These are phyloP conservation scores for Candida maesae DNA, from an alignment of 805 yeast species.

Conservation along the genomic window DNA sequence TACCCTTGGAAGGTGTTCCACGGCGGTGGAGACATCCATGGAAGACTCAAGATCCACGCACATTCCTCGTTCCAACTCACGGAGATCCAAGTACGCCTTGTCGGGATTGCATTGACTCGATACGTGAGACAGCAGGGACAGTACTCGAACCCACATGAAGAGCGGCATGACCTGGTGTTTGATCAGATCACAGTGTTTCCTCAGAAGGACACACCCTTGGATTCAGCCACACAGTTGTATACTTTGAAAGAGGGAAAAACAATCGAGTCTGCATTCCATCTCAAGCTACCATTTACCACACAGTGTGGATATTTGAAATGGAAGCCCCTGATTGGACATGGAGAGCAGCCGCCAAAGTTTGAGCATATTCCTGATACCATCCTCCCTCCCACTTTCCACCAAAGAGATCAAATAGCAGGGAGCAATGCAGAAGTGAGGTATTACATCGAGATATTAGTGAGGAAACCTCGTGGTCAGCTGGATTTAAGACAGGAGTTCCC, in stretches of 20 bases:
- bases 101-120: slow-evolving; percentile 2
- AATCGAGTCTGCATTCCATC: slow-evolving; percentile 4
- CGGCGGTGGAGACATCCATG: slow-evolving; percentile 5
- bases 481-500: slow-evolving; percentile 6
- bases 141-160: not conserved
- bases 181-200: slow-evolving; percentile 10
- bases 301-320: slow-evolving; percentile 5
- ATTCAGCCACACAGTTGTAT: not conserved
- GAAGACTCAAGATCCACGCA: slow-evolving; percentile 7
- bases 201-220: slow-evolving; percentile 1
- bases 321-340: too few species aligned
- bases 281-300: slow-evolving; percentile 5
- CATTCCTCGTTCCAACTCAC: not conserved
- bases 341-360: not conserved
- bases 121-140: not conserved
- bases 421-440: slow-evolving; percentile 5
- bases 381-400: slow-evolving; percentile 6
- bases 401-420: not conserved
- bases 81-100: slow-evolving; percentile 8
- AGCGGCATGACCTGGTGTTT: slow-evolving; percentile 6
- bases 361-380: not conserved
- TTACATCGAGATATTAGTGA: slow-evolving; percentile 3
- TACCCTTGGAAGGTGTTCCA: slow-evolving; percentile 6
- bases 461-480: not conserved
- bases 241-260: slow-evolving; percentile 4